phyloP scores from a whole-genome alignment of 1,284 basidiomycete genomes.

The Sporisorium exsertum region DNA sequence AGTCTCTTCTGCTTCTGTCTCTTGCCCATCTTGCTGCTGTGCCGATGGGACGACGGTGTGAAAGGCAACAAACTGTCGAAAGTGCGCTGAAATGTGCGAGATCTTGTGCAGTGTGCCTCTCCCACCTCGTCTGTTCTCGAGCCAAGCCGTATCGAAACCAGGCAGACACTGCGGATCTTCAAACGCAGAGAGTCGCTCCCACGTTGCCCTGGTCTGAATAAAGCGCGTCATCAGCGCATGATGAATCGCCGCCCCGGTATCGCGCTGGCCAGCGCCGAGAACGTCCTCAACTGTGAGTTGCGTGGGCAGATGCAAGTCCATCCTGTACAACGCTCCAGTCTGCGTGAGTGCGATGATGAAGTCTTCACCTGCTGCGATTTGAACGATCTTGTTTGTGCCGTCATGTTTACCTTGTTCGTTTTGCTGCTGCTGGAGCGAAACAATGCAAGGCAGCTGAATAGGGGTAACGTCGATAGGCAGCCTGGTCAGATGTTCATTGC shows the following conservation, averaged over 20 bases:
- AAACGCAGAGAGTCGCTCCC: slow-evolving; percentile 21
- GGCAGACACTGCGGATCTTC: slow-evolving; percentile 6
- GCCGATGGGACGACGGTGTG: slow-evolving; percentile 75
- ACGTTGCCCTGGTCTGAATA: slow-evolving; percentile 8
- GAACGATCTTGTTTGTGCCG: slow-evolving; percentile 8
- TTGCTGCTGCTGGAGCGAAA: background rate
- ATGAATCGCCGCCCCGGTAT: slow-evolving; percentile 1
- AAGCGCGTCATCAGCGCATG: background rate
- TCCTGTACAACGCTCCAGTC: slow-evolving; percentile 31
- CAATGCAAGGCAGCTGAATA: slow-evolving; percentile 11
- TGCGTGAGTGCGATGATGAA: slow-evolving; percentile 54
- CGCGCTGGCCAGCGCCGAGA: background rate
- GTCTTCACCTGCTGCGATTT: slow-evolving; percentile 54
- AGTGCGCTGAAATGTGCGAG: slow-evolving; percentile 84
- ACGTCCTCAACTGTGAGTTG: background rate
- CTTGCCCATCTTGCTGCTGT: background rate
- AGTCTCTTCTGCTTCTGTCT: background rate
- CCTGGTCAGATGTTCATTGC: slow-evolving; percentile 1
- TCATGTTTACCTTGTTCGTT: background rate
- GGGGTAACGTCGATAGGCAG: slow-evolving; percentile 21
- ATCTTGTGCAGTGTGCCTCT: slow-evolving; percentile 50
- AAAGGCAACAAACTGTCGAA: slow-evolving; percentile 81
- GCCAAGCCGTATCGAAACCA: slow-evolving; percentile 23
- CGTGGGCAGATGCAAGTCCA: slow-evolving; percentile 23
- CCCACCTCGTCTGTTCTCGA: background rate